phyloP scores from a whole-genome alignment of 495 filamentous ascomycete genomes.

The Cryomyces minteri region DNA sequence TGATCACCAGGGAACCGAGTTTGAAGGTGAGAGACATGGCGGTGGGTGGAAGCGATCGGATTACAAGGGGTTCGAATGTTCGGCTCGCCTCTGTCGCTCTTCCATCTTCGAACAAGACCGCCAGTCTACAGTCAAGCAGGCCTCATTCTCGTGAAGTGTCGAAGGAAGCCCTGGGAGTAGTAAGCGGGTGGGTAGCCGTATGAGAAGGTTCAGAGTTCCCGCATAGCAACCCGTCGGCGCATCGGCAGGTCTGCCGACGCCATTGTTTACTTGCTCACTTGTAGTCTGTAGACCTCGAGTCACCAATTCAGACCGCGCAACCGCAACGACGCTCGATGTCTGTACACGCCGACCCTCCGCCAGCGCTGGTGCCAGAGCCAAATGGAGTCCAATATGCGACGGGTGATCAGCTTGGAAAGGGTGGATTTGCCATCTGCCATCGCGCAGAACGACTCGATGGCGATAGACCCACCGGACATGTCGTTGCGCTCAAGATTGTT shows the following conservation, averaged over 20 bases:
- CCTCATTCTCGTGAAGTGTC: too few relatives aligned
- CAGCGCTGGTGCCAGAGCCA: constrained; percentile 59
- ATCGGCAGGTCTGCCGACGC: too few relatives aligned
- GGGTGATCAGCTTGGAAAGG: constrained; percentile 74
- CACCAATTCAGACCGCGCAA: background rate
- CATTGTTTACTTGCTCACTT: too few relatives aligned
- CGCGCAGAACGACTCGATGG: constrained; percentile 48
- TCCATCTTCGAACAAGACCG: too few relatives aligned
- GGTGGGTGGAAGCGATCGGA: too few relatives aligned
- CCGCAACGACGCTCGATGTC: constrained; percentile 13
- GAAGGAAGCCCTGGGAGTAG: too few relatives aligned
- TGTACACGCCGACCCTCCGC: constrained; percentile 28
- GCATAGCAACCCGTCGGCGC: too few relatives aligned
- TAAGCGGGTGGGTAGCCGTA: too few relatives aligned
- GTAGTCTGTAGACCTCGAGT: background rate
- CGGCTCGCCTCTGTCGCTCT: too few relatives aligned
- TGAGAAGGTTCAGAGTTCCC: too few relatives aligned
- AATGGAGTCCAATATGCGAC: constrained; percentile 64
- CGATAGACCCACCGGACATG: constrained; percentile 29
- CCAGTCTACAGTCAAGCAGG: too few relatives aligned
- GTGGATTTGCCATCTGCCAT: constrained; percentile 88
- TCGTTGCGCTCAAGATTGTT: constrained; percentile 80
- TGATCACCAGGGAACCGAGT: constrained; percentile 45
- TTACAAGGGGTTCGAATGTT: too few relatives aligned
- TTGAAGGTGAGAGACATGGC: constrained; percentile 49